Base-by-base conservation (phyloP, 2,329 filamentous ascomycete genomes). In the Calonectria hawksworthii region DNA sequence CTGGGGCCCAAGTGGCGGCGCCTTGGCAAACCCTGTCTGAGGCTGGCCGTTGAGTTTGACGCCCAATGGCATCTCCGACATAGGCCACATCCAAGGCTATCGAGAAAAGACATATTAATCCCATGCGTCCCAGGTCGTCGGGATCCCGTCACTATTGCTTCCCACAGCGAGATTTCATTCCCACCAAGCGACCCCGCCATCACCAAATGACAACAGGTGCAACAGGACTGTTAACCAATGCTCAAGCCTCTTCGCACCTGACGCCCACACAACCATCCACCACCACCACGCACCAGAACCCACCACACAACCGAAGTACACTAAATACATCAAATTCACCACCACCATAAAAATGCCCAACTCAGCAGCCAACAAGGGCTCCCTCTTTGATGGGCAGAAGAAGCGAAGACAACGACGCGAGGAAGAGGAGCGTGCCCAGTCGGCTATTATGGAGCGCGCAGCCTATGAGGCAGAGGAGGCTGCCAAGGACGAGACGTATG, bases 401-500 rank as follows among this genome's bases (percentile, higher is more conserved):
- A 79, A 80, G 74, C 77, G 79, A 54, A 81, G 79, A 75, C 80
- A 81, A 73, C 32, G 63, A 32, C 79, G 56, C 44, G 74, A 80
- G 70, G 75, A 78, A 52, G 71, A 79, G 68, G 77, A 80, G 72
- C 70, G 67, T 28, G 54, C 38, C 14, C 74, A 74, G 38, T 47
- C 72, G 23, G 54, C 56, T 38, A 59, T 72, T 30, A 26, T 75
- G 32, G 76, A 78, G 52, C 73, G 77, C 9, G 76, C 77, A n/a
- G 81, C 80, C 34, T 74, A 77, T 30, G 77, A 81, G 70, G 82
- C 81, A 41, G 80, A 84, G 38, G 82, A 82, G 51, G 79, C 76
- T 11, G 82, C 83, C 34, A 81, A 81, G 66, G 78, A 78, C 36
- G 80, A 81, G 70, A 84, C 84, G 8, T 80, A 75, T 75, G 75